A percentile compares a stretch with the other conserved stretches of the same genome.
Conservation (phyloP, 345 rosid genomes). For the Chamaenerion angustifolium region DNA sequence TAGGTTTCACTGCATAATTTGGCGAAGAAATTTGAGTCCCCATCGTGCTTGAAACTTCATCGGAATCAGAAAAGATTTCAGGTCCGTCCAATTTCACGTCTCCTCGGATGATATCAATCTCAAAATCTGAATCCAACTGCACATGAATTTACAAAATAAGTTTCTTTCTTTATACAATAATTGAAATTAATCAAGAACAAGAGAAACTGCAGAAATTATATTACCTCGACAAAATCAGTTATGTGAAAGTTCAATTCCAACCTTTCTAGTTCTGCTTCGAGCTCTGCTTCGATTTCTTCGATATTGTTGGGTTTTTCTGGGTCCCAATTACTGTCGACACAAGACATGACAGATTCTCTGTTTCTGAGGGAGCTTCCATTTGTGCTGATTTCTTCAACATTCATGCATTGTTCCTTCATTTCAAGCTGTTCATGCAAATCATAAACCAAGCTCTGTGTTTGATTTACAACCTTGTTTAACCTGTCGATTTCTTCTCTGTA, state of each 20-base stretch:
- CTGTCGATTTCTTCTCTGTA: constrained; percentile 12
- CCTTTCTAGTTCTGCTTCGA: constrained; percentile 24
- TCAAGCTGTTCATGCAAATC: constrained; percentile 27
- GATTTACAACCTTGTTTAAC: constrained; percentile 13
- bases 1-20: constrained; percentile 12
- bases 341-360: too few relatives aligned
- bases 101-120: constrained; percentile 4
- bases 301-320: constrained; percentile 8
- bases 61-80: constrained; percentile 6
- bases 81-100: constrained; percentile 5
- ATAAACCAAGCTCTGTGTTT: constrained; percentile 14
- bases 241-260: constrained; percentile 13
- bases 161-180: background rate
- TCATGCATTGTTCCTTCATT: constrained; percentile 13
- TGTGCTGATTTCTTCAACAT: constrained; percentile 8
- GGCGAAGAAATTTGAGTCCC: background rate
- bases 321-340: constrained; percentile 1
- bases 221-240: constrained; percentile 12
- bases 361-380: background rate
- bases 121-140: constrained; percentile 8
- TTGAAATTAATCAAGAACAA: too few relatives aligned
- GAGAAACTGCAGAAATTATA: background rate
- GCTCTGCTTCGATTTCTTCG: constrained; percentile 27
- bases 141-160: background rate
- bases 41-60: constrained; percentile 6